Evolutionary conservation across 2,329 filamentous ascomycete species (phyloP).

Genomic region (Arachnomyces sp.): DNA sequence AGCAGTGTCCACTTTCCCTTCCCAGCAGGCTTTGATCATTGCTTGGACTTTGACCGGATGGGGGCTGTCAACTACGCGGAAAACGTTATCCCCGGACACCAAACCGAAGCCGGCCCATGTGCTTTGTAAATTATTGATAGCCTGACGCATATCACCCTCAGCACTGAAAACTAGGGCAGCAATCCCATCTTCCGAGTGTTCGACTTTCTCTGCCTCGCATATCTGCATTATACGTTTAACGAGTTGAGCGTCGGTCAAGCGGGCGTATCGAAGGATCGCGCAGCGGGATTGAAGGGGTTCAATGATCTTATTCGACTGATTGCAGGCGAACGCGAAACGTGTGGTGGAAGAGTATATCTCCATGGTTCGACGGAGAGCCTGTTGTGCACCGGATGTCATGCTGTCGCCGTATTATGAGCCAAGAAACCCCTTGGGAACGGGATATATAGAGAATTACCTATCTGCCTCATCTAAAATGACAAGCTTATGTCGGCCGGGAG

Average conservation of each 20-base stretch:
- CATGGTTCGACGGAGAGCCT: slow-evolving; percentile 92
- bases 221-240: slow-evolving; percentile 87
- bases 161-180: slow-evolving; percentile 95
- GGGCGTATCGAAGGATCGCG: slow-evolving; percentile 87
- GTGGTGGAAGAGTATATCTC: slow-evolving; percentile 97
- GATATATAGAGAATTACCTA: slow-evolving; percentile 41
- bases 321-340: slow-evolving; percentile 95
- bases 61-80: slow-evolving; percentile 92
- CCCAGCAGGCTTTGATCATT: slow-evolving; percentile 95
- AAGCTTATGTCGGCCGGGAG: slow-evolving; percentile 82
- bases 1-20: slow-evolving; percentile 80
- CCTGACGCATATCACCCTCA: slow-evolving; percentile 97
- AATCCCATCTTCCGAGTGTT: slow-evolving; percentile 86
- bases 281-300: slow-evolving; percentile 96
- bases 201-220: slow-evolving; percentile 81
- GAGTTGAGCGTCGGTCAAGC: slow-evolving; percentile 85
- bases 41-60: slow-evolving; percentile 98
- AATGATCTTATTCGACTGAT: slow-evolving; percentile 98
- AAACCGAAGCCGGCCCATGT: slow-evolving; percentile 91
- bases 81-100: slow-evolving; percentile 95
- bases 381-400: slow-evolving; percentile 95
- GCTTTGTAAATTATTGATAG: slow-evolving; percentile 96
- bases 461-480: slow-evolving; percentile 98
- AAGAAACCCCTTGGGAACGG: not conserved
- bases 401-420: slow-evolving; percentile 27